Base-by-base conservation (phyloP, 1,284 basidiomycete genomes). In the Coniferiporia sulphurascens region DNA sequence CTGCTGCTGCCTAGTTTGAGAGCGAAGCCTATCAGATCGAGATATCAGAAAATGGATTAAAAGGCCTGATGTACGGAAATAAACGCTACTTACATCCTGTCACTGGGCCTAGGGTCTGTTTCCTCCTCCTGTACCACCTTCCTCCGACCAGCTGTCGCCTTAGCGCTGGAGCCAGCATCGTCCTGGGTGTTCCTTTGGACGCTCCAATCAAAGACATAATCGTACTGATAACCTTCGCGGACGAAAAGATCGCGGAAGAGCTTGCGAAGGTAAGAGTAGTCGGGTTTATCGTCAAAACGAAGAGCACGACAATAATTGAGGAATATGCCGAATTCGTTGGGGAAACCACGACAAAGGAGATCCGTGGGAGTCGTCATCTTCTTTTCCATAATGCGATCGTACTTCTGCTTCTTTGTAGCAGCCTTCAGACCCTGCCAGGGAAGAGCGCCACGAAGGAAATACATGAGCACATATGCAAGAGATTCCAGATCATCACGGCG, bases 351-450 rank as follows among this genome's bases (percentile, higher is more conserved):
- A 80, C 95, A 97, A 27, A 98, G 85, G 60, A 95, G 81, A 72
- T 97, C 94, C 59, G 94, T 98, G 19, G 95, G 93, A 0, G 95
- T 97, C 35, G 95, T 97, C 95, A 98, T 98, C 84, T 98, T 95
- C 86, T 98, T 98, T 80, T 98, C 95, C 94, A 97, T 97, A 78
- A 98, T 98, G 61, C 94, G 87, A 74, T 98, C 95, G 76, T 98
- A 97, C 79, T 98, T 98, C 81, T 98, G 95, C 85, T 98, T 98
- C 89, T 97, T 98, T 61, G 95, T 97, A 41, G 95, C 95, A 63
- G 95, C 95, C 81, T 98, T 97, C 71, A 98, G 85, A 58, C 95
- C 95, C 74, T 98, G 95, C 95, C 95, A 98, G 19, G 95, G 95
- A 48, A 98, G 86, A 62, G 92, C 89, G 57, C 95, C 94, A 65